Base-by-base conservation (phyloP, 495 filamentous ascomycete genomes). In the Chlorociboria aeruginascens region DNA sequence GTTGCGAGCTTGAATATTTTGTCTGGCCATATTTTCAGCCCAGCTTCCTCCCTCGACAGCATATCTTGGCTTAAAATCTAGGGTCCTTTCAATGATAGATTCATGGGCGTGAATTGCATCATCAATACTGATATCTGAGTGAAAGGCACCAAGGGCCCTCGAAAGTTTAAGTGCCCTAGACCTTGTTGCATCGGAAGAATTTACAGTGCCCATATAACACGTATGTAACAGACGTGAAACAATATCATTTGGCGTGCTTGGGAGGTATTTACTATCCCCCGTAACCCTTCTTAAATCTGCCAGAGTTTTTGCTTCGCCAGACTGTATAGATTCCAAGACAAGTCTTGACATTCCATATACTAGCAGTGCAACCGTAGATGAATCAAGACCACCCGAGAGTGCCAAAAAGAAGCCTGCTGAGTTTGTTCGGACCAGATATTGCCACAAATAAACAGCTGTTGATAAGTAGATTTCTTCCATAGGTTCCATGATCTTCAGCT, bases 301-400 rank as follows among this genome's bases (percentile, higher is more conserved):
- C 47, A 86, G 79, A 2, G 89, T 89, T 51, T 85, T 78, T 16
- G 45, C 10, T 39, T 69, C 71, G 0, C 79, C 84, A 34, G 73
- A 66, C 28, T 69, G 52, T 28, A 86, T 67, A 1, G 85, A 87
- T 86, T 85, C 8, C 17, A 40, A 10, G 8, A 17, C 38, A 25
- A 86, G 68, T 12, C 85, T 69, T 43, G 82, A 85, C 86, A 90
- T 90, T 2, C 79, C 83, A 63, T 77, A 82, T n/a, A 89, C 85
- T 43, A 88, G 82, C 1, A 72, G 66, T 3, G 80, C 62, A 10
- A 72, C 76, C 2, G 74, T 68, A 43, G 73, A 77, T 38, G 66
- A 73, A 57, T 85, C 81, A 35, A 93, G 89, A 12, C 87, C 87
- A 11, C 87, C 87, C 51, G 68, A 73, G 11, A 72, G 58, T 6